phyloP scores from a whole-genome alignment of 2,329 filamentous ascomycete species.

The Cladophialophora psammophila region DNA sequence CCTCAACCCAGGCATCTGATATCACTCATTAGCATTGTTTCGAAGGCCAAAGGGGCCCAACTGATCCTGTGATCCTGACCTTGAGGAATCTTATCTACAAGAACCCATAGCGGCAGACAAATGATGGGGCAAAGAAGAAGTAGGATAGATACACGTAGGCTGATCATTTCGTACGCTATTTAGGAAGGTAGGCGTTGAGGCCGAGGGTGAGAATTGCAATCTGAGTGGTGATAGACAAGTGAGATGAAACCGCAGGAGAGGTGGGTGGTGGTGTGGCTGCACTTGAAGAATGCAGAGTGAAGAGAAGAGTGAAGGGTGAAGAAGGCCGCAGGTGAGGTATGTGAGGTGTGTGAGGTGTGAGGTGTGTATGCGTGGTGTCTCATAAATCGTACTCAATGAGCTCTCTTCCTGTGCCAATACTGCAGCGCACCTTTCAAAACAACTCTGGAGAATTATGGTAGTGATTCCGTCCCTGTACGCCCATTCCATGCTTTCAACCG shows the following conservation, averaged over 20 bases:
- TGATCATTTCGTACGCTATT: constrained; percentile 14
- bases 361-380: not conserved
- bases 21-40: constrained; percentile 5
- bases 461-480: not conserved
- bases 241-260: not conserved
- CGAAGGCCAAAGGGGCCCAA: not conserved
- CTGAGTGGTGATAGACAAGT: not conserved
- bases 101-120: constrained; percentile 1
- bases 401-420: not conserved
- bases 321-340: not conserved
- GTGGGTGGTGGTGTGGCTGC: not conserved
- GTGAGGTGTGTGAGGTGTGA: not conserved
- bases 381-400: not conserved
- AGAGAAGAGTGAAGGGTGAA: not conserved
- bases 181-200: not conserved
- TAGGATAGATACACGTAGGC: constrained; percentile 3
- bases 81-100: constrained; percentile 18
- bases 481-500: constrained; percentile 11
- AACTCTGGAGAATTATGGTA: not conserved
- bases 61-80: constrained; percentile 14
- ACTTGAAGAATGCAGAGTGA: not conserved
- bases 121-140: constrained; percentile 15
- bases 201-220: not conserved
- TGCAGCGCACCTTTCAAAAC: not conserved
- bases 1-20: constrained; percentile 11